Evolutionary conservation across 1,139 yeast species (phyloP), one percentile per base, ranked within the genome.

Genomic region (Protomyces arabidopsidicola): DNA sequence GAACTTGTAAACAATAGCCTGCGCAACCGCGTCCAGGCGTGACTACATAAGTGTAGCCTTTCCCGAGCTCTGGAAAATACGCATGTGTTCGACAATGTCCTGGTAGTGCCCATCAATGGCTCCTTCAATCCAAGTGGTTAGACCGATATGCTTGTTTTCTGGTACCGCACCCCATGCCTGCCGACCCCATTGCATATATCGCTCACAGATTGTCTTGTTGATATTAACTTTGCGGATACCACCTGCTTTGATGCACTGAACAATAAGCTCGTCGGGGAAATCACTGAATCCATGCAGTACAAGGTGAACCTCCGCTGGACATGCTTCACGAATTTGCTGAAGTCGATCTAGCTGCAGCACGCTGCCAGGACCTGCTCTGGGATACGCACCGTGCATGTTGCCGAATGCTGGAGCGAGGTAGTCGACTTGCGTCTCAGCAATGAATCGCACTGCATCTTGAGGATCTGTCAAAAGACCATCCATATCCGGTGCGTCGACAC

Each of bases 391-490:
- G 63, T 71, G 73, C 57, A 71, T 67, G 65, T 71, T 71, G 10
- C 73, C 73, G 50, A 71, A 69, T 24, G 73, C 70, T 1, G 73
- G 73, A 16, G 73, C 73, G 36, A 71, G 67, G 54, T 55, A 70
- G 50, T 71, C 71, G 16, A 71, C 72, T 1, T 72, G 71, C 10
- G 73, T 71, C 54, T 69, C 64, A 10, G 54, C 51, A 53, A 71
- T 67, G 60, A 70, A 71, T 9, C 64, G 68, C 16, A 67, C 67
- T 1, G 73, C 73, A 34, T 66, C 66, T 48, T 69, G 71, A 24
- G 73, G 73, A 55, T 71, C 71, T 45, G 73, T 71, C 64, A 69
- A 69, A 18, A 69, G 65, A 3, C 72, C 72, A 56, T 70, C 71
- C 66, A 71, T 68, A 39, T 69, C 73, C 22, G 68, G 72, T 3